Evolutionary conservation across 2,329 filamentous ascomycete species (phyloP).

Genomic region (Monosporascus sp.): DNA sequence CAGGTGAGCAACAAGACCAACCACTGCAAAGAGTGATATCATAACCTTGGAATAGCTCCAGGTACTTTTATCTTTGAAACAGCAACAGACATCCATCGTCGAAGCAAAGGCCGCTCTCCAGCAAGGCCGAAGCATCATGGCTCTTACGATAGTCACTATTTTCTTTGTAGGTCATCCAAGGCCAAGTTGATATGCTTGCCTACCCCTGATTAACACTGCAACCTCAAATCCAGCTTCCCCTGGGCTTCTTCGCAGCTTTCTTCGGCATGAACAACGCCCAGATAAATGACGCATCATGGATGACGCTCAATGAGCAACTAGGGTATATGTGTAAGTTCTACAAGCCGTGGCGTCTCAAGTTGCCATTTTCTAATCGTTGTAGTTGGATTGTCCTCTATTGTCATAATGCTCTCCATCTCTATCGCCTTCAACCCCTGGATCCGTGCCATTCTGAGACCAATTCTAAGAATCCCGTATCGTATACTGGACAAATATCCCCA

Average conservation of each 20-base stretch:
- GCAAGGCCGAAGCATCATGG: constrained; percentile 28
- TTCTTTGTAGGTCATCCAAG: constrained; percentile 24
- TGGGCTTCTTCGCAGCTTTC: neutral
- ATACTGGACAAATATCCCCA: neutral
- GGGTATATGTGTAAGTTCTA: constrained; percentile 20
- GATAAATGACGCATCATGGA: constrained; percentile 8
- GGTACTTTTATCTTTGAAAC: constrained; percentile 26
- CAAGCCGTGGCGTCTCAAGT: neutral
- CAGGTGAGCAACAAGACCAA: constrained; percentile 13
- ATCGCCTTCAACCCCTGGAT: constrained; percentile 17
- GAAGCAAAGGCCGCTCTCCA: constrained; percentile 26
- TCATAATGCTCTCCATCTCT: constrained; percentile 19
- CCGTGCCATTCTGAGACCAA: neutral
- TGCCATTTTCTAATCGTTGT: neutral
- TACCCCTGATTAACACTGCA: neutral
- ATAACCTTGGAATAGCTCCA: constrained; percentile 13
- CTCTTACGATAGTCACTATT: constrained; percentile 30
- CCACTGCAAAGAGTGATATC: neutral
- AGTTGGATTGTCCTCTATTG: constrained; percentile 21
- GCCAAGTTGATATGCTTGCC: neutral
- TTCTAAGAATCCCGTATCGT: constrained; percentile 2
- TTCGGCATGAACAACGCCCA: neutral
- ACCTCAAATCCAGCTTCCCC: neutral
- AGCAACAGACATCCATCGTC: constrained; percentile 29
- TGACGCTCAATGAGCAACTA: constrained; percentile 8